Percentiles rank a stretch among this genome's conserved stretches.
phyloP scores from a whole-genome alignment of 805 yeast species.

The Brettanomyces nanus region DNA sequence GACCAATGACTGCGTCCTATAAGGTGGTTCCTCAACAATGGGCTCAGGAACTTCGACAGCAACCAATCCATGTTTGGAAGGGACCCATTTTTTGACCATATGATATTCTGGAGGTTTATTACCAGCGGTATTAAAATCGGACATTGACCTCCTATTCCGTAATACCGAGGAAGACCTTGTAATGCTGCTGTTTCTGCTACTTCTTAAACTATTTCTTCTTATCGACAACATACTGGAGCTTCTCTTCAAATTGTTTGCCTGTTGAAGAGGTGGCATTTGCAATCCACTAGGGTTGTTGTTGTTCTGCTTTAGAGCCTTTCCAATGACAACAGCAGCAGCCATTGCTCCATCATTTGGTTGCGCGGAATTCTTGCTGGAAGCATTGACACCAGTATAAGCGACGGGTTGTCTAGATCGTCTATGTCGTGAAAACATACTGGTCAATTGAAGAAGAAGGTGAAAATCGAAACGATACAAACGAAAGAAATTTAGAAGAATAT shows the following conservation, averaged over 20 bases:
- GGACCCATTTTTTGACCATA: slow-evolving; percentile 62
- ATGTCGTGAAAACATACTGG: slow-evolving; percentile 9
- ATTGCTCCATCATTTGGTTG: slow-evolving; percentile 41
- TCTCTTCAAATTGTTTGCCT: slow-evolving; percentile 13
- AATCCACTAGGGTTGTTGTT: slow-evolving; percentile 23
- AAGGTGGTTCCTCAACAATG: too few relatives aligned
- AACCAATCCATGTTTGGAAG: slow-evolving; percentile 64
- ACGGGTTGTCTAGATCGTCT: slow-evolving; percentile 15
- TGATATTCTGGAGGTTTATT: slow-evolving; percentile 5
- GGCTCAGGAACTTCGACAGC: slow-evolving; percentile 58
- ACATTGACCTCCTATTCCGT: background rate
- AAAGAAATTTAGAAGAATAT: too few relatives aligned
- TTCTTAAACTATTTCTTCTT: slow-evolving; percentile 18
- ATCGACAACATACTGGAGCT: slow-evolving; percentile 6
- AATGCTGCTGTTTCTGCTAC: slow-evolving; percentile 13
- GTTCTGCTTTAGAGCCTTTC: slow-evolving; percentile 36
- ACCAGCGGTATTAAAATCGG: background rate
- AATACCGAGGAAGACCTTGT: slow-evolving; percentile 4
- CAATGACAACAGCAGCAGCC: slow-evolving; percentile 57
- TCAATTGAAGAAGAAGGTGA: too few relatives aligned
- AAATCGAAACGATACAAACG: too few relatives aligned
- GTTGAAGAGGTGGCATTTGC: slow-evolving; percentile 24
- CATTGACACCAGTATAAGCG: slow-evolving; percentile 16
- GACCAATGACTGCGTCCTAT: background rate
- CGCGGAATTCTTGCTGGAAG: slow-evolving; percentile 2